These are phyloP conservation scores for Funneliformis mosseae DNA, from an alignment of 192 early-diverging fungal genomes.

Conservation along the genomic window DNA sequence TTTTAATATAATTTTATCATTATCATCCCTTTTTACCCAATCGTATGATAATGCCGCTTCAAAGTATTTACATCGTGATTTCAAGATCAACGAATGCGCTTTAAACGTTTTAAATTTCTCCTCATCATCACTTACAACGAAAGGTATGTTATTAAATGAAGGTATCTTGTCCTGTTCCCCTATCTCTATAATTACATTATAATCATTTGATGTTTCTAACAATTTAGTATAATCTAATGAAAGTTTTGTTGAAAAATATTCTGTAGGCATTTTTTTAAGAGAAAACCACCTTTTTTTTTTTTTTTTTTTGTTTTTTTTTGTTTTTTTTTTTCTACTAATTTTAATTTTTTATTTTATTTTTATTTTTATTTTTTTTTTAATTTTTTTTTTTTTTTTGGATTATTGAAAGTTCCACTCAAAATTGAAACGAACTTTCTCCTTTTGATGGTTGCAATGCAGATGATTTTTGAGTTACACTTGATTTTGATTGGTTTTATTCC, in stretches of 20 bases:
- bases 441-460: too few species aligned
- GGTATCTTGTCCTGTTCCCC: not conserved
- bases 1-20: slow-evolving; percentile 5
- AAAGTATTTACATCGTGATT: slow-evolving; percentile 19
- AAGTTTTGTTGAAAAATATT: not conserved
- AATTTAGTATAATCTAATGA: slow-evolving; percentile 2
- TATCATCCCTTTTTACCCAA: slow-evolving; percentile 9
- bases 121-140: not conserved
- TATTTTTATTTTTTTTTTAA: too few species aligned
- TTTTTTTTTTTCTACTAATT: too few species aligned
- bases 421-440: too few species aligned
- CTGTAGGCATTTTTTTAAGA: not conserved
- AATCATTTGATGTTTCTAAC: not conserved
- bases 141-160: not conserved
- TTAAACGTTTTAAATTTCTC: slow-evolving; percentile 18
- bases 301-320: too few species aligned
- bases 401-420: too few species aligned
- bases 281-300: not conserved
- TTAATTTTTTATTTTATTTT: too few species aligned
- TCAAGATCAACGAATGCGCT: slow-evolving; percentile 21
- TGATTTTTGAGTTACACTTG: too few species aligned
- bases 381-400: too few species aligned
- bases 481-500: too few species aligned
- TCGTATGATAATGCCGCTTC: not conserved
- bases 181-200: slow-evolving; percentile 6